Base-by-base conservation (phyloP, 768 basidiomycete species). In the Russula sp. region DNA sequence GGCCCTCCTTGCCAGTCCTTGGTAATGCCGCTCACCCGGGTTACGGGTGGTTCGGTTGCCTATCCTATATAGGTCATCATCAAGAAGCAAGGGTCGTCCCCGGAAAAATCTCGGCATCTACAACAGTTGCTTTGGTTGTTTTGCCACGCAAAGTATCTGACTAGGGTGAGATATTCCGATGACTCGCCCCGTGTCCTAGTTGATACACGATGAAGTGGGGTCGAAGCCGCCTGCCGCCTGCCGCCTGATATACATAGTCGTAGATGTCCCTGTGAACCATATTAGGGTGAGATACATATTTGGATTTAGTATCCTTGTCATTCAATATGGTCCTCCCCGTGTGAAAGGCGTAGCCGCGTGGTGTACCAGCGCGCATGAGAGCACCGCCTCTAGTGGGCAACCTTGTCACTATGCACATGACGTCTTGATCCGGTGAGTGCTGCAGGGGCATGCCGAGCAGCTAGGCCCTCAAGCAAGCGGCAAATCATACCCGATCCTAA, bases 371-470 rank as follows among this genome's bases (percentile, higher is more conserved):
- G 42, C 40, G 42, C 40, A 26, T 59, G 57, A 59, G 36, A 32
- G 52, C 63, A 44, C 34, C 14, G 57, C 63, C 32, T 58, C 44
- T 59, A 18, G 22, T 42, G 22, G 40, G 3, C n/a, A 10, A 34
- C 10, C 24, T 8, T 38, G 24, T 18, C n/a, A 42, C 16, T 13
- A 14, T 18, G 5, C 28, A n/a, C 30, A 57, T 51, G 38, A 24
- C 44, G 26, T n/a, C 51, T 52, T 59, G 63, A 63, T 63, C 57
- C 63, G 63, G 26, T 20, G 51, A 20, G 44, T 30, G 51, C 26
- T 49, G 24, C 16, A 49, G 36, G 36, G 26, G 20, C 24, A n/a
- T 28, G 57, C 52, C 60, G 46, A 61, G 30, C 30, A 22, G 16
- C 46, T 48, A n/a, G 30, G 18, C 22, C 20, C 30, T 22, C 24